Evolutionary conservation across 2,329 filamentous ascomycete genomes (phyloP).

Genomic region (Didymella arachidicola): DNA sequence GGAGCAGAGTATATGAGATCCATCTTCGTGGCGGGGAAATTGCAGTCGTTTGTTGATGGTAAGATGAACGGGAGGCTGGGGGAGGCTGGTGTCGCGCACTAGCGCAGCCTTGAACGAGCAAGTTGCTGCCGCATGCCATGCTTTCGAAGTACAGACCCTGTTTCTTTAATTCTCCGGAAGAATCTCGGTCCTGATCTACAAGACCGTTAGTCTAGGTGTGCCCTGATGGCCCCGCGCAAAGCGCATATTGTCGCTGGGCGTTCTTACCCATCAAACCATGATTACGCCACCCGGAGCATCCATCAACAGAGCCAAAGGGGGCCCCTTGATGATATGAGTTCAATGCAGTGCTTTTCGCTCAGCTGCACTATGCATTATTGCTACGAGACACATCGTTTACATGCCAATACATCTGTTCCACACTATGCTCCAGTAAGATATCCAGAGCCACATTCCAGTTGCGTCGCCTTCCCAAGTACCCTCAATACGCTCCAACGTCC

Average conservation of each 20-base stretch:
- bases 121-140: constrained; percentile 1
- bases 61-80: constrained; percentile 16
- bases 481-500: constrained; percentile 43
- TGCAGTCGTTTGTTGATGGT: constrained; percentile 7
- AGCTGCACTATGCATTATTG: constrained; percentile 2
- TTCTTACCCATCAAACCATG: not conserved
- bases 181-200: not conserved
- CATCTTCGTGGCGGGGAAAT: constrained; percentile 20
- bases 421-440: not conserved
- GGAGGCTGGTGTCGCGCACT: constrained; percentile 13
- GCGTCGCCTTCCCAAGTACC: not conserved
- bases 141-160: not conserved
- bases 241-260: not conserved
- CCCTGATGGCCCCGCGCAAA: not conserved
- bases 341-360: not conserved
- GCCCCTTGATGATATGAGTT: not conserved
- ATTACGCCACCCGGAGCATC: not conserved
- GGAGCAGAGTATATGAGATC: constrained; percentile 15
- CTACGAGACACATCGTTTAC: constrained; percentile 8
- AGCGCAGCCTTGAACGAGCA: not conserved
- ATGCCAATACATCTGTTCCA: constrained; percentile 1
- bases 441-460: constrained; percentile 10
- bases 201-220: not conserved
- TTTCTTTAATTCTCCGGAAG: not conserved
- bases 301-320: not conserved